Evolutionary conservation across 1,284 basidiomycete species (phyloP).

Genomic region (Amylostereum areolatum): DNA sequence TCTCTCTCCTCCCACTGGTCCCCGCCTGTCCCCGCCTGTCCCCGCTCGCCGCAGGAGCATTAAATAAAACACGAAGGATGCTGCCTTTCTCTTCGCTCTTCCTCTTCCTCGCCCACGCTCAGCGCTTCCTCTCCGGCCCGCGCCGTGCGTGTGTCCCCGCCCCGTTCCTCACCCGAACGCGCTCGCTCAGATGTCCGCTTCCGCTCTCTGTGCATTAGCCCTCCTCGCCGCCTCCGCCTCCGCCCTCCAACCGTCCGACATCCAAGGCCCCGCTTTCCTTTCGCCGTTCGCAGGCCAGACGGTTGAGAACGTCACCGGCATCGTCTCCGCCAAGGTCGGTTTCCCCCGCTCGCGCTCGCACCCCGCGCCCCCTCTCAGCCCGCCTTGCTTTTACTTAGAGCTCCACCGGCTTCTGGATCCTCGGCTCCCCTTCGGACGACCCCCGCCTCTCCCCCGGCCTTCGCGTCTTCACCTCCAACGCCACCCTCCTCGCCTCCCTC

Average conservation of each 20-base stretch:
- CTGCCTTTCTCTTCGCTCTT: no score
- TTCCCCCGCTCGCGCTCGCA: no score
- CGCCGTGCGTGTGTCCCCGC: no score
- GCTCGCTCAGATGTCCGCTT: no score
- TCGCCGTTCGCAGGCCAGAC: conserved; percentile 43
- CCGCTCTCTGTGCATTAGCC: background rate
- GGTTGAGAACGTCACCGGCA: conserved; percentile 43
- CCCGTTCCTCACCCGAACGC: no score
- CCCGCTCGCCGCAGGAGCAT: no score
- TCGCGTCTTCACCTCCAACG: conserved; percentile 37
- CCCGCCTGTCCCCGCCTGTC: no score
- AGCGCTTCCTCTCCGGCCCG: no score
- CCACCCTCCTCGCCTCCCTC: conserved; percentile 30
- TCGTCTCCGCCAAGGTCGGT: conserved; percentile 50
- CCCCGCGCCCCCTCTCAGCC: background rate
- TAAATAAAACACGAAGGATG: no score
- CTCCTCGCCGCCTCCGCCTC: background rate
- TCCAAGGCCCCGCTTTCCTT: conserved; percentile 46
- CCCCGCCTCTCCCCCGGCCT: conserved; percentile 47
- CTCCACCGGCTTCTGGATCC: conserved; percentile 48
- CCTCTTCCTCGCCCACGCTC: no score
- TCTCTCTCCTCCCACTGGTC: no score
- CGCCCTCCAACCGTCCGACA: conserved; percentile 26
- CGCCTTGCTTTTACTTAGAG: conserved; percentile 4
- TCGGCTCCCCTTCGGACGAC: conserved; percentile 39